Percentiles rank a stretch among this genome's conserved stretches.
phyloP scores from a whole-genome alignment of 2,329 filamentous ascomycete genomes.

The Diaporthe caulivora region DNA sequence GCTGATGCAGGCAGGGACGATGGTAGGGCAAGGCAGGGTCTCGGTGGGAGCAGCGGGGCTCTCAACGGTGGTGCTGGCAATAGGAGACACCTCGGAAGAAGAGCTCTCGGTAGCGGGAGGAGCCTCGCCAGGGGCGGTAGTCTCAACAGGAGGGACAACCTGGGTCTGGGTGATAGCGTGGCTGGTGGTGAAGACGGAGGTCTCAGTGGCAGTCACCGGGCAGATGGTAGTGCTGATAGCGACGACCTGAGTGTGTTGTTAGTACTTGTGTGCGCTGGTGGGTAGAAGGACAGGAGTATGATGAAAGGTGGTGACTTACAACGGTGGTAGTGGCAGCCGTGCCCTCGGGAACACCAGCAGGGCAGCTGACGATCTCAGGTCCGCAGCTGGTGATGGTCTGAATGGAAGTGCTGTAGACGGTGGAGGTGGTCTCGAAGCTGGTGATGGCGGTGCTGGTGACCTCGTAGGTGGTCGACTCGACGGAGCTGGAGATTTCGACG shows the following conservation, averaged over 20 bases:
- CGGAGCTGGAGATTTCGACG: constrained; percentile 25
- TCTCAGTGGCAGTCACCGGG: constrained; percentile 69
- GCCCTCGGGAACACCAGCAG: constrained; percentile 16
- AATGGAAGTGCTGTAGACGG: constrained; percentile 56
- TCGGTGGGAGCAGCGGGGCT: constrained; percentile 53
- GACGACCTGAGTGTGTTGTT: constrained; percentile 53
- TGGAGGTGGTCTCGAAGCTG: constrained; percentile 50
- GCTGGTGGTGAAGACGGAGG: constrained; percentile 48
- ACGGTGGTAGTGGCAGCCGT: constrained; percentile 56
- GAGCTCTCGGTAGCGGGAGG: constrained; percentile 37
- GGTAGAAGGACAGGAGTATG: background rate
- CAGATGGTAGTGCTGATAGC: constrained; percentile 71
- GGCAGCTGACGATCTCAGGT: constrained; percentile 56
- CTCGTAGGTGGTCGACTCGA: constrained; percentile 36
- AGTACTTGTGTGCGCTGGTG: background rate
- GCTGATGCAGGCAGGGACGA: constrained; percentile 91
- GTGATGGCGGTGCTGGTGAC: constrained; percentile 39
- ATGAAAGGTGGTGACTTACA: background rate
- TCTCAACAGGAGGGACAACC: constrained; percentile 38
- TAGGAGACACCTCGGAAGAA: constrained; percentile 38
- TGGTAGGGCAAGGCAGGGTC: constrained; percentile 71
- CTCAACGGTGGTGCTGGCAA: constrained; percentile 55
- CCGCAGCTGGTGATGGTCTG: constrained; percentile 69
- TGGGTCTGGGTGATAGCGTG: constrained; percentile 33
- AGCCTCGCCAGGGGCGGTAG: constrained; percentile 32